Evolutionary conservation across 2,329 filamentous ascomycete species (phyloP).

Genomic region (Pseudocercospora vitis): DNA sequence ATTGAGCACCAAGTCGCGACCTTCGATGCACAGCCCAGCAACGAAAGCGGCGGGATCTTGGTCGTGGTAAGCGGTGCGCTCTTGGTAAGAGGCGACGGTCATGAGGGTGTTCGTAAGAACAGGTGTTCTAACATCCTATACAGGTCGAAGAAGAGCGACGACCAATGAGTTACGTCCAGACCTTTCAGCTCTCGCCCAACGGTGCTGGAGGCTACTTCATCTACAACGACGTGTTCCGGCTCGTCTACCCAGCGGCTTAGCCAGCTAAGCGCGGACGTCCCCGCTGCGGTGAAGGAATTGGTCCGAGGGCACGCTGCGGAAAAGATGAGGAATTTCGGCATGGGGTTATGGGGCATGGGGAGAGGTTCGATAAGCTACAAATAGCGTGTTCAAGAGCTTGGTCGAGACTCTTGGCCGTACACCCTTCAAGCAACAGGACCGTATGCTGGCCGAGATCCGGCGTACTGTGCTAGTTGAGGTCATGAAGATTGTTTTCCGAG

Average conservation of each 20-base stretch:
- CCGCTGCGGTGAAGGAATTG: neutral
- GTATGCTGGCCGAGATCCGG: neutral
- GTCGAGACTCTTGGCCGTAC: neutral
- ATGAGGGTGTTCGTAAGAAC: neutral
- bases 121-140: neutral
- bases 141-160: constrained; percentile 83
- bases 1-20: constrained; percentile 77
- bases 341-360: neutral
- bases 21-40: constrained; percentile 78
- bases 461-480: constrained; percentile 5
- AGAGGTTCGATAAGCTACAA: neutral
- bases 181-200: constrained; percentile 79
- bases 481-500: too few relatives aligned
- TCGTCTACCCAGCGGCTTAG: constrained; percentile 62
- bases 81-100: constrained; percentile 58
- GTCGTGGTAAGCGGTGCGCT: constrained; percentile 88
- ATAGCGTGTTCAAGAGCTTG: constrained; percentile 2
- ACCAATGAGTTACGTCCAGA: constrained; percentile 88
- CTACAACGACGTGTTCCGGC: constrained; percentile 92
- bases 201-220: constrained; percentile 72
- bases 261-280: constrained; percentile 1
- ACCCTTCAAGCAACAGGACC: neutral
- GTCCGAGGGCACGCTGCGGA: neutral
- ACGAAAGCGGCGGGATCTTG: constrained; percentile 67
- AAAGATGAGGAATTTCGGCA: neutral